Conservation (phyloP, 352 stramenopile species). For the Phytopythium kandeliae region DNA sequence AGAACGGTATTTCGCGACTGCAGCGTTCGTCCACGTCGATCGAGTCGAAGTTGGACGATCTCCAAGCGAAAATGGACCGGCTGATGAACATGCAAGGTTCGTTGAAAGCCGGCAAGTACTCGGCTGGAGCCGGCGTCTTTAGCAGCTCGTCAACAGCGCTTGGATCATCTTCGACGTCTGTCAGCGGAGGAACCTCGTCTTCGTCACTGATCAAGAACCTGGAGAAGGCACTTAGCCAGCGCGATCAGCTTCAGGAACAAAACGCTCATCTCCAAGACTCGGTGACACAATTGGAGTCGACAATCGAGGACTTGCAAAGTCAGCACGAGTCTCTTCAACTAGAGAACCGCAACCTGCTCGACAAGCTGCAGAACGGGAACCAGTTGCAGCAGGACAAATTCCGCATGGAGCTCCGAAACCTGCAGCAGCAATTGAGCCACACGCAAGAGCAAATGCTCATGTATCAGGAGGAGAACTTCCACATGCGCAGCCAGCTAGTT, state of each 20-base stretch:
- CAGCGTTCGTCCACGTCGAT: constrained; percentile 76
- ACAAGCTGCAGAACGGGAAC: constrained; percentile 63
- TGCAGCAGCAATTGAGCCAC: constrained; percentile 58
- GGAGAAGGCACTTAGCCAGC: constrained; percentile 64
- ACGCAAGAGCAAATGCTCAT: constrained; percentile 66
- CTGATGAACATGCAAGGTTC: constrained; percentile 54
- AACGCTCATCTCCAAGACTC: constrained; percentile 44
- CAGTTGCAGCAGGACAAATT: constrained; percentile 72
- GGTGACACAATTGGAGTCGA: constrained; percentile 44
- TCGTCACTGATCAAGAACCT: constrained; percentile 61
- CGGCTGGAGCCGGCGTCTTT: constrained; percentile 5
- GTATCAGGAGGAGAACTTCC: constrained; percentile 67
- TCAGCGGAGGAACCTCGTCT: constrained; percentile 15
- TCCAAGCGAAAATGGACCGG: constrained; percentile 80
- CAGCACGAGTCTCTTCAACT: constrained; percentile 57
- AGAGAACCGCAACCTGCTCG: constrained; percentile 60
- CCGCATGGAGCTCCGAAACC: constrained; percentile 45
- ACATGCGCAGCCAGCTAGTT: constrained; percentile 40
- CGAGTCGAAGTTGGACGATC: constrained; percentile 60
- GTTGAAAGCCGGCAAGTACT: constrained; percentile 42
- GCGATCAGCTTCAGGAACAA: constrained; percentile 55
- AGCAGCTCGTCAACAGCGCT: constrained; percentile 20
- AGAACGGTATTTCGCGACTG: constrained; percentile 61
- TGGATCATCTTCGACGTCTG: constrained; percentile 23
- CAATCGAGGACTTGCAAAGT: constrained; percentile 48